These are phyloP conservation scores for Colletotrichum eremochloae DNA, from an alignment of 2,329 filamentous ascomycete genomes.

Conservation along the genomic window DNA sequence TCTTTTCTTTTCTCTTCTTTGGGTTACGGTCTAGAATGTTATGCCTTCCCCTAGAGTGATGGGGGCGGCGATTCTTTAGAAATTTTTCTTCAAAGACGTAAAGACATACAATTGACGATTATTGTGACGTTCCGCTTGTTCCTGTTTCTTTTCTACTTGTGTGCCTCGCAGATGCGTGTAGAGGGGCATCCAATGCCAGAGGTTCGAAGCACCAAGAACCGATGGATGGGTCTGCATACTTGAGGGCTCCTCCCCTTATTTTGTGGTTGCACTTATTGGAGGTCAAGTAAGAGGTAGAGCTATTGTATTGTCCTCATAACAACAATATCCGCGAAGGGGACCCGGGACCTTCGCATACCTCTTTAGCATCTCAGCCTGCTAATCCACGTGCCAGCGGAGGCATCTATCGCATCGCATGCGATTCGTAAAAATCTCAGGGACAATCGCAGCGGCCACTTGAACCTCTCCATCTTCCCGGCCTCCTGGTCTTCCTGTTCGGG, in stretches of 20 bases:
- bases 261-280: not conserved
- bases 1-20: not conserved
- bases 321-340: not conserved
- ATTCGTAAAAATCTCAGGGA: not conserved
- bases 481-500: not conserved
- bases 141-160: not conserved
- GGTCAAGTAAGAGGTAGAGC: not conserved
- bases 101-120: slow-evolving; percentile 6
- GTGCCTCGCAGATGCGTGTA: not conserved
- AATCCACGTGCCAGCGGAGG: not conserved
- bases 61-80: slow-evolving; percentile 19
- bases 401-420: not conserved
- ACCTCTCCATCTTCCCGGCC: not conserved
- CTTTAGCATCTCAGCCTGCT: not conserved
- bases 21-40: slow-evolving; percentile 33
- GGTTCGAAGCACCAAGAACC: not conserved
- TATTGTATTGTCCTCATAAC: not conserved
- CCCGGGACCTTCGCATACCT: not conserved
- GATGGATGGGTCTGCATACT: not conserved
- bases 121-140: not conserved
- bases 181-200: not conserved
- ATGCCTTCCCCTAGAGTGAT: slow-evolving; percentile 8
- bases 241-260: not conserved
- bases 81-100: not conserved
- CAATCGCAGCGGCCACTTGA: not conserved